Base-by-base conservation (phyloP, 108 stramenopile genomes). In the Skeletonema tropicum region DNA sequence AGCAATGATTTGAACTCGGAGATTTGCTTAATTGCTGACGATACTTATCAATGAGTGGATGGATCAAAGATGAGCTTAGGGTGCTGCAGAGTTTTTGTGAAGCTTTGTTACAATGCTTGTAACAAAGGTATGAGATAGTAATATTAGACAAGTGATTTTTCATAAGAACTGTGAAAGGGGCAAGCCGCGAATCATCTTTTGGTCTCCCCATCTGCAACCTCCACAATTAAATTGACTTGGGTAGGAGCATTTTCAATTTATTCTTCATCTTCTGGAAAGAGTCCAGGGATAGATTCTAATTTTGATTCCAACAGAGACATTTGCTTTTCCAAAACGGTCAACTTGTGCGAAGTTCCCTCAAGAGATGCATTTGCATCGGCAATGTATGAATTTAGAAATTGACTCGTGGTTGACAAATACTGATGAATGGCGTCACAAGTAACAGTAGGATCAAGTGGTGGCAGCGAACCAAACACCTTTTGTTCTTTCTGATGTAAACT, bases 361-460 rank as follows among this genome's bases (percentile, higher is more conserved):
- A 74, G 57, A 12, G 76, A 35, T 6, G 72, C 59, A 78, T 76
- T 78, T 35, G 64, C 82, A 62, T 77, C 76, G 2, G 76, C 82
- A 61, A 78, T 55, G 36, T 61, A 83, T 14, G 82, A 72, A 68
- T 83, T 83, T 2, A 83, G 55, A 59, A 77, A 83, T 19, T 33
- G 35, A 30, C 72, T 78, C 1, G 82, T 76, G 14, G 71, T 76
- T 19, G 60, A 48, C 5, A 82, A 23, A 32, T 73, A 82, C 12
- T 77, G 75, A 65, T 77, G 80, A 23, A 82, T 65, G 10, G 80
- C 75, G 12, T 79, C 72, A 57, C 78, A 79, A 7, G 55, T 14
- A 11, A 73, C 63, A 64, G 63, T 73, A 11, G 78, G 52, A 21
- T 79, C 78, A 25, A 79, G 71, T 17, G 78, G 78, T 41, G 78